phyloP scores from a whole-genome alignment of 495 filamentous ascomycete genomes.

The Cercophora sp. region DNA sequence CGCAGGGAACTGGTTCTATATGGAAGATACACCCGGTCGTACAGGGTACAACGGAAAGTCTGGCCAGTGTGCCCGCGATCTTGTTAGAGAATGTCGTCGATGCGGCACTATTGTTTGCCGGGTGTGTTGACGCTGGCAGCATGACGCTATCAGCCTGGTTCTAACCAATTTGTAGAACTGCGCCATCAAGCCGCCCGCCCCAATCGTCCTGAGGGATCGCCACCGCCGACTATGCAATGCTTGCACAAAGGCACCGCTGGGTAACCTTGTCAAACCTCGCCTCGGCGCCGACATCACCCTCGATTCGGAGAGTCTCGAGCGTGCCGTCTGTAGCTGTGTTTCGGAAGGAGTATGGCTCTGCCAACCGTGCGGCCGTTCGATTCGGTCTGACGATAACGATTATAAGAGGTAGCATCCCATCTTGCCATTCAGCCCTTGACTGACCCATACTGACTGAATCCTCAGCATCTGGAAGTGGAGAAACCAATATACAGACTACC shows the following conservation, averaged over 20 bases:
- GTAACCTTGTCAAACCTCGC: conserved; percentile 33
- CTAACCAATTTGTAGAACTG: conserved; percentile 64
- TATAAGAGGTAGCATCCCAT: conserved; percentile 49
- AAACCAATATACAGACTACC: conserved; percentile 72
- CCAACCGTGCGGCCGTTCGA: conserved; percentile 66
- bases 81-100: conserved; percentile 76
- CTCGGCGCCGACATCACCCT: conserved; percentile 24
- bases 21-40: conserved; percentile 36
- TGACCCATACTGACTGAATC: not conserved
- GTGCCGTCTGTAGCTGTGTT: conserved; percentile 64
- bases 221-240: conserved; percentile 73
- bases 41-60: conserved; percentile 55
- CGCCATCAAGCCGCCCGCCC: conserved; percentile 68
- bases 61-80: conserved; percentile 73
- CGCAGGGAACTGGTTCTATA: conserved; percentile 49
- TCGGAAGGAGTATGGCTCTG: conserved; percentile 70
- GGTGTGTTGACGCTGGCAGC: conserved; percentile 43
- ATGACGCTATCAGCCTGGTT: not conserved
- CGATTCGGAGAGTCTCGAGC: conserved; percentile 44
- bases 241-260: conserved; percentile 64
- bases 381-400: conserved; percentile 64
- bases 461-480: conserved; percentile 80
- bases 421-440: not conserved
- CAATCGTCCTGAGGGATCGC: conserved; percentile 57
- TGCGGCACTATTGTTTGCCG: conserved; percentile 75